These are phyloP conservation scores for Xylaria castorea DNA, from an alignment of 495 filamentous ascomycete species.

Conservation along the genomic window DNA sequence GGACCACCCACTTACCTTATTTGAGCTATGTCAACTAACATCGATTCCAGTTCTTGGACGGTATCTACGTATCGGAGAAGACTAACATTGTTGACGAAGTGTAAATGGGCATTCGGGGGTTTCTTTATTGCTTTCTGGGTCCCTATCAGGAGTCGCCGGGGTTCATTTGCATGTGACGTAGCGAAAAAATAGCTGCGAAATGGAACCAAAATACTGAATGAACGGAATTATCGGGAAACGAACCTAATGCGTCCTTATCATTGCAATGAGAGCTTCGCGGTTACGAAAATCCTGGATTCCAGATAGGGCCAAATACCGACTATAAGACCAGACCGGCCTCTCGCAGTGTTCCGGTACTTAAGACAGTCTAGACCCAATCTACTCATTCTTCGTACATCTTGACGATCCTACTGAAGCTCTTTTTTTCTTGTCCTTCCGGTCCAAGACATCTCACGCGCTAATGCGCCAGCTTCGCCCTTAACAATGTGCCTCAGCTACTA, in stretches of 20 bases:
- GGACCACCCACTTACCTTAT: background rate
- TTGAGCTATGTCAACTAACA: background rate
- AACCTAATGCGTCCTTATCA: constrained; percentile 23
- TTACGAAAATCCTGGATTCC: constrained; percentile 19
- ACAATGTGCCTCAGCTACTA: background rate
- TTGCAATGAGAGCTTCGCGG: constrained; percentile 22
- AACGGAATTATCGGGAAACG: constrained; percentile 34
- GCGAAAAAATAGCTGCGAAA: constrained; percentile 55
- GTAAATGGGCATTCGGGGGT: constrained; percentile 44
- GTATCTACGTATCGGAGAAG: constrained; percentile 98
- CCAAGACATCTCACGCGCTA: no score
- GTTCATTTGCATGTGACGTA: constrained; percentile 68
- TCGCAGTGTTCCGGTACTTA: constrained; percentile 12
- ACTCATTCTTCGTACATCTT: constrained; percentile 19
- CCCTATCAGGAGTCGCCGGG: constrained; percentile 53
- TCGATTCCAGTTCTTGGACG: constrained; percentile 89
- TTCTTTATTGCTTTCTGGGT: constrained; percentile 52
- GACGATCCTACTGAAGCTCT: background rate
- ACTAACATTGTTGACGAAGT: constrained; percentile 83
- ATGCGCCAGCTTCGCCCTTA: background rate
- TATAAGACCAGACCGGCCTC: constrained; percentile 17
- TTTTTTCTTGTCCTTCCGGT: background rate
- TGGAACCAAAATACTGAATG: constrained; percentile 50
- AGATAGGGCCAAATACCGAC: constrained; percentile 17
- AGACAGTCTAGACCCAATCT: constrained; percentile 10